Percentiles rank a stretch among this genome's conserved stretches.
Conservation (phyloP, 2,329 filamentous ascomycete genomes). For the Arthrinium phaeospermum region DNA sequence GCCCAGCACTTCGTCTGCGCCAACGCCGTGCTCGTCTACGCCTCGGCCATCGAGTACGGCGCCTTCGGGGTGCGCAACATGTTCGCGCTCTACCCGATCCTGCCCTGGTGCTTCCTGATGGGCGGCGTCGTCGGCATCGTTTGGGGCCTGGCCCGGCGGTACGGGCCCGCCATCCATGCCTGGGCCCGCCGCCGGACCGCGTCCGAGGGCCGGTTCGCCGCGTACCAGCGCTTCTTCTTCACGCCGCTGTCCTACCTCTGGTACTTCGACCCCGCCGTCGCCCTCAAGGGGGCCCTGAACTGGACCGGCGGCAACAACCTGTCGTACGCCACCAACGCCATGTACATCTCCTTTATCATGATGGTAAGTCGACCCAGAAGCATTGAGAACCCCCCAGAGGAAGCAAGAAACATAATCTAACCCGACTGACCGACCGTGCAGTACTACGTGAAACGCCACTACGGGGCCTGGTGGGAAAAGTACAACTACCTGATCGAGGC, state of each 20-base stretch:
- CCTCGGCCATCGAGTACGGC: constrained; percentile 41
- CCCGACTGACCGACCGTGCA: constrained; percentile 17
- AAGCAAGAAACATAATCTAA: neutral
- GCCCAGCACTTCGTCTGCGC: constrained; percentile 39
- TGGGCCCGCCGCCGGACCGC: constrained; percentile 24
- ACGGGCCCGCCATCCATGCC: constrained; percentile 29
- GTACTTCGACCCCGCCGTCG: constrained; percentile 31
- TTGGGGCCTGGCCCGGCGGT: constrained; percentile 36
- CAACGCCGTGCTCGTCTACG: constrained; percentile 41
- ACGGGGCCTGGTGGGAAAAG: constrained; percentile 37
- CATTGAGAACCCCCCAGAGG: too few species aligned
- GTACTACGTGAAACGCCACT: constrained; percentile 40
- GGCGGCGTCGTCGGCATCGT: constrained; percentile 38
- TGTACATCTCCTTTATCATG: constrained; percentile 35
- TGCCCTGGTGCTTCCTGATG: constrained; percentile 43
- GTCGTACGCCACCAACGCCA: constrained; percentile 36
- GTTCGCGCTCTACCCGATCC: constrained; percentile 37
- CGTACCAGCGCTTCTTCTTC: constrained; percentile 32
- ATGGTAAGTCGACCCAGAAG: neutral
- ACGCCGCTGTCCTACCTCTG: constrained; percentile 26
- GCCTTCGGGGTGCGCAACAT: constrained; percentile 37
- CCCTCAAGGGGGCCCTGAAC: constrained; percentile 34
- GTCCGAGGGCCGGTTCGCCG: constrained; percentile 25
- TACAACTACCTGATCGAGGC: constrained; percentile 39
- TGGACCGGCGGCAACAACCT: constrained; percentile 39